These are phyloP conservation scores for Daldinia childiae DNA, from an alignment of 495 filamentous ascomycete genomes.

Conservation along the genomic window DNA sequence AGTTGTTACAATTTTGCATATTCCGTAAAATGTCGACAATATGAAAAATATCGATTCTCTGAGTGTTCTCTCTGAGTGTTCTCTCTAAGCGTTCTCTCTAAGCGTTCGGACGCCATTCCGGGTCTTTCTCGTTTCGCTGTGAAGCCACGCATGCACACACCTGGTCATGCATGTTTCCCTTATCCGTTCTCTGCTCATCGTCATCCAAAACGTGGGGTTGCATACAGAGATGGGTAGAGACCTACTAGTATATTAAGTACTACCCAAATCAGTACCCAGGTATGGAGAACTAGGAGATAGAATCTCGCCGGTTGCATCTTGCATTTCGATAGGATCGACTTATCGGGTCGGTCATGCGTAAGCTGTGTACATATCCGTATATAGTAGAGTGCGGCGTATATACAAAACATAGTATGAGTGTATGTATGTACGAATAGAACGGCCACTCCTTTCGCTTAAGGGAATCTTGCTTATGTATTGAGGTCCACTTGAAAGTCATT, in stretches of 20 bases:
- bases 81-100: no score
- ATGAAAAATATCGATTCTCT: conserved; percentile 3
- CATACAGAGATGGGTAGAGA: conserved; percentile 19
- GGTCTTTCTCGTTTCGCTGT: conserved; percentile 38
- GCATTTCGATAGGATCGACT: conserved; percentile 41
- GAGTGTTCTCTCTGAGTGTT: background rate
- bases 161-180: conserved; percentile 31
- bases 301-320: conserved; percentile 40
- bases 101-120: conserved; percentile 21
- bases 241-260: conserved; percentile 12
- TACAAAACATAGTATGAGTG: background rate
- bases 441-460: background rate
- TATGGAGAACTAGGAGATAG: conserved; percentile 21
- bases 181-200: conserved; percentile 33
- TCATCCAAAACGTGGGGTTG: conserved; percentile 42
- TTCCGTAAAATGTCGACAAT: background rate
- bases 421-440: background rate
- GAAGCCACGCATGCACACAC: conserved; percentile 32
- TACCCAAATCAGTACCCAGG: background rate
- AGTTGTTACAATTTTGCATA: background rate
- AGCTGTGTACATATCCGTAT: conserved; percentile 11
- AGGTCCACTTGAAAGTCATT: conserved; percentile 27
- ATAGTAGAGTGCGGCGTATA: background rate
- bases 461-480: conserved; percentile 35
- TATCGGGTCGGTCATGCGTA: conserved; percentile 33